Evolutionary conservation across 768 basidiomycete species (phyloP).

Genomic region (Amanita thiersii): DNA sequence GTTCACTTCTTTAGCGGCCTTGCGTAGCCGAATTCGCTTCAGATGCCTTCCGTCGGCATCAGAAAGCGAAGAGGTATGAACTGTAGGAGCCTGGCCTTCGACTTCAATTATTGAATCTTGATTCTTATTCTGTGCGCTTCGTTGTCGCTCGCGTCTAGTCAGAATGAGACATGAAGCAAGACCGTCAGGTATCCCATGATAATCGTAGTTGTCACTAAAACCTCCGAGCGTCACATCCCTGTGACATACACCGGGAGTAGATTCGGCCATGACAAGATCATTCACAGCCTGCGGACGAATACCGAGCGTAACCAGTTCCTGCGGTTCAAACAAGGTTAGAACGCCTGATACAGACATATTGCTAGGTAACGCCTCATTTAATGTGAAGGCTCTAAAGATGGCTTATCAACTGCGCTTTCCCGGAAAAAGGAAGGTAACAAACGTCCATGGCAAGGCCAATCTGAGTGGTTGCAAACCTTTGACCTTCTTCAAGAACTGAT

Average conservation of each 20-base stretch:
- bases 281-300: neutral
- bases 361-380: slow-evolving; percentile 27
- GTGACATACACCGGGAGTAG: no score
- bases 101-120: no score
- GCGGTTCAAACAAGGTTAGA: slow-evolving; percentile 12
- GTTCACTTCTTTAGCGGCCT: no score
- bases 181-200: slow-evolving; percentile 4
- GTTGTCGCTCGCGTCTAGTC: slow-evolving; percentile 31
- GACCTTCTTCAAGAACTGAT: slow-evolving; percentile 41
- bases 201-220: no score
- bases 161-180: slow-evolving; percentile 26
- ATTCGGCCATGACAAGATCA: no score
- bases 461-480: slow-evolving; percentile 52
- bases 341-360: slow-evolving; percentile 23
- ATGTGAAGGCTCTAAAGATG: slow-evolving; percentile 40
- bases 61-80: no score
- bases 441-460: slow-evolving; percentile 66
- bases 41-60: no score
- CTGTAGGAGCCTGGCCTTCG: no score
- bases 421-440: slow-evolving; percentile 14
- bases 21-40: no score
- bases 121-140: slow-evolving; percentile 12
- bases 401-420: slow-evolving; percentile 2
- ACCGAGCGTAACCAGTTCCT: neutral
- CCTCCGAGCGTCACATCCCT: no score